Conservation (phyloP, 2,329 filamentous ascomycete genomes). For the Colletotrichum sp. region DNA sequence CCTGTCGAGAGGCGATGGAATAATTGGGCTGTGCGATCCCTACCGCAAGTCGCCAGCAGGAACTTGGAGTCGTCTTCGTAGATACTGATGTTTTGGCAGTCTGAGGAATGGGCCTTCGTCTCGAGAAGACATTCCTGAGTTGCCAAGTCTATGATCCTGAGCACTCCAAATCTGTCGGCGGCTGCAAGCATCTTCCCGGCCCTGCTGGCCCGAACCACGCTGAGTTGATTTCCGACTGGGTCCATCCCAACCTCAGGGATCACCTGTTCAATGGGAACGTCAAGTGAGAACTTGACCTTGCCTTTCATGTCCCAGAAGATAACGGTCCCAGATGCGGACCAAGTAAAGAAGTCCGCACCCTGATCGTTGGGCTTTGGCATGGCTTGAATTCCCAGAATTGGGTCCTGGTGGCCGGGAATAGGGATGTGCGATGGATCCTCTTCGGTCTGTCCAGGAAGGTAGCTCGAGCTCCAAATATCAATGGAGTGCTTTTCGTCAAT, state of each 20-base stretch:
- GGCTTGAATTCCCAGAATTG: constrained; percentile 75
- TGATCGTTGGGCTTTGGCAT: constrained; percentile 65
- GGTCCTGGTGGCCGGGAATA: constrained; percentile 67
- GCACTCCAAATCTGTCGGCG: constrained; percentile 85
- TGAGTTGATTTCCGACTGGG: constrained; percentile 59
- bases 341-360: constrained; percentile 82
- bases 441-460: constrained; percentile 44
- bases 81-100: constrained; percentile 82
- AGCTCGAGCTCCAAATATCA: constrained; percentile 63
- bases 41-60: constrained; percentile 81
- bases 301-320: constrained; percentile 85
- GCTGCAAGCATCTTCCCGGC: constrained; percentile 74
- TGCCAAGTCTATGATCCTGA: constrained; percentile 71
- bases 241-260: constrained; percentile 56
- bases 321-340: constrained; percentile 81
- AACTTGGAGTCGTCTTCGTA: constrained; percentile 65
- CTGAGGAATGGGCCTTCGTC: constrained; percentile 84
- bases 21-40: constrained; percentile 93
- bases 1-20: constrained; percentile 67
- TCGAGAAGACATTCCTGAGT: constrained; percentile 69
- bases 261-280: constrained; percentile 72
- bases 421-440: constrained; percentile 52
- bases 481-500: constrained; percentile 80
- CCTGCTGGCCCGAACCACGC: constrained; percentile 63
- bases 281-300: constrained; percentile 65